These are phyloP conservation scores for Neurospora tetrasperma DNA, from an alignment of 495 filamentous ascomycete species.

Conservation along the genomic window DNA sequence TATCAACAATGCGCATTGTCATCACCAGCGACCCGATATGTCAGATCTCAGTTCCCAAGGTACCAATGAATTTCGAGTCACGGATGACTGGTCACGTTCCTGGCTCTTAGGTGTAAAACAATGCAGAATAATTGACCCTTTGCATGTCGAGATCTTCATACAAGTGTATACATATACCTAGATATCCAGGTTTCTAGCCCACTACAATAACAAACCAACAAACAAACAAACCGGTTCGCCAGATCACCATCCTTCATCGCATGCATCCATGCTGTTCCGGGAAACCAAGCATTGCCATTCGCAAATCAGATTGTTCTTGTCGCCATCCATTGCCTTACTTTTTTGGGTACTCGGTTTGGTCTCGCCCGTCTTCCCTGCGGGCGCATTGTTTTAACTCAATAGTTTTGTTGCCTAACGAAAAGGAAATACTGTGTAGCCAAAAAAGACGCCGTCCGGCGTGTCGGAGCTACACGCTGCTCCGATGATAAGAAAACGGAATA, in stretches of 20 bases:
- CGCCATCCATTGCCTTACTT: neutral
- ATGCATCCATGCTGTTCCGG: neutral
- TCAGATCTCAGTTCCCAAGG: neutral
- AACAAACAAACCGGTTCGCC: neutral
- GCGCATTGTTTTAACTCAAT: neutral
- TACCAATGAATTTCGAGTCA: neutral
- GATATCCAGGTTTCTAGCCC: neutral
- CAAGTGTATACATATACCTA: neutral
- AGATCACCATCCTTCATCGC: neutral
- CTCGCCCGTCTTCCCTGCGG: neutral
- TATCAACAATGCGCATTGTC: neutral
- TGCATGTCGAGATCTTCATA: neutral
- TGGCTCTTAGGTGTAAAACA: neutral
- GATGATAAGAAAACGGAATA: neutral
- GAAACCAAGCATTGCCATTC: neutral
- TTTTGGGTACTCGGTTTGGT: neutral
- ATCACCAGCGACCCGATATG: neutral
- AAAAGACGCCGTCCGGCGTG: neutral
- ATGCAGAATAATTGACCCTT: neutral
- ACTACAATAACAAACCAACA: neutral
- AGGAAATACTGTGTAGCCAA: neutral
- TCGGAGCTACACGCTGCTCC: neutral
- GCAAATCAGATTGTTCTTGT: neutral
- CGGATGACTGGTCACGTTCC: neutral
- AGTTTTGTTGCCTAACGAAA: neutral